Conservation (phyloP, 2,329 filamentous ascomycete species). For the Alternaria infectoria region DNA sequence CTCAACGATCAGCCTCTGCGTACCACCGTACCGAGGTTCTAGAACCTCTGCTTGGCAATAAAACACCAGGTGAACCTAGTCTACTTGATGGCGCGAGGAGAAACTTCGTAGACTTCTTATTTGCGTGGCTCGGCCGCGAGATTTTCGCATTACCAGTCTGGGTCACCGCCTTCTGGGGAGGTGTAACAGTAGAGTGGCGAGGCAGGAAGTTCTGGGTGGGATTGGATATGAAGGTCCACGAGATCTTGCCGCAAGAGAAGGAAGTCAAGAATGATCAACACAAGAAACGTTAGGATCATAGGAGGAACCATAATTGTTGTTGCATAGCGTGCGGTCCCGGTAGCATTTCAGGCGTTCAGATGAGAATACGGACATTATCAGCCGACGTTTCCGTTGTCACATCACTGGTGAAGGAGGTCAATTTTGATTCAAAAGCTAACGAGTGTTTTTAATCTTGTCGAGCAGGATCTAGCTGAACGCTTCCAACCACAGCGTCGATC, state of each 20-base stretch:
- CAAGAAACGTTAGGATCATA: background rate
- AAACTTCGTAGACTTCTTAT: constrained; percentile 72
- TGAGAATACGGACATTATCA: background rate
- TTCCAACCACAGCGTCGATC: constrained; percentile 41
- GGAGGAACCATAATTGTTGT: background rate
- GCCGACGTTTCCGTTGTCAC: background rate
- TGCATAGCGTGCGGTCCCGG: background rate
- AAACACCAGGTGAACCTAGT: constrained; percentile 10
- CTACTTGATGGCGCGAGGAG: constrained; percentile 54
- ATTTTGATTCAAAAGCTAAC: background rate
- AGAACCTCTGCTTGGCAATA: constrained; percentile 30
- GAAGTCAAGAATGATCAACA: background rate
- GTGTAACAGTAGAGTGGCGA: constrained; percentile 85
- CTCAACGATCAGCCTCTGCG: constrained; percentile 48
- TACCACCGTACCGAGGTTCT: constrained; percentile 29
- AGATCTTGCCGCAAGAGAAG: constrained; percentile 49
- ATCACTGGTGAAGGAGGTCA: background rate
- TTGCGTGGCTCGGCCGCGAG: constrained; percentile 86
- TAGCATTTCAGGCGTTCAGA: background rate
- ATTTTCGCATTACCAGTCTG: constrained; percentile 85
- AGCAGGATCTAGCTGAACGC: constrained; percentile 28
- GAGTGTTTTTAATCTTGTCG: constrained; percentile 25
- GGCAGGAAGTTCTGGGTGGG: constrained; percentile 82
- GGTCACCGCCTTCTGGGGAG: constrained; percentile 88
- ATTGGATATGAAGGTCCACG: constrained; percentile 80